Evolutionary conservation across 2,329 filamentous ascomycete genomes (phyloP).

Genomic region (Penicillium capsulatum): DNA sequence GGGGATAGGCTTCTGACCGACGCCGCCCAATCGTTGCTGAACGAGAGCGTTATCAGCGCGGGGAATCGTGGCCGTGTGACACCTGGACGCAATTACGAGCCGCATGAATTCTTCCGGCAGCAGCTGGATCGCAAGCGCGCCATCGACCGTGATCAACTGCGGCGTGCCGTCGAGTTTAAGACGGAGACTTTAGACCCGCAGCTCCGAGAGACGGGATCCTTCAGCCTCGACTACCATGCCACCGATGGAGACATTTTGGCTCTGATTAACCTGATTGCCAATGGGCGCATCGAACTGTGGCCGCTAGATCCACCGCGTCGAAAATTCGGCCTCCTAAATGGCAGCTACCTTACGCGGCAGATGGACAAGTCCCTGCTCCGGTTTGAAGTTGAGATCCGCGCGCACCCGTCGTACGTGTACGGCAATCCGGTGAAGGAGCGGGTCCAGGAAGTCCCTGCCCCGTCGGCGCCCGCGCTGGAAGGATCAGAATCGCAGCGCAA

Average conservation of each 20-base stretch:
- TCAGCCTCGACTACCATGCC: conserved; percentile 34
- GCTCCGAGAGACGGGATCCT: conserved; percentile 31
- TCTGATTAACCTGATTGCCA: conserved; percentile 40
- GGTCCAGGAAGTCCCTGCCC: conserved; percentile 20
- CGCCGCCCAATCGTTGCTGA: conserved; percentile 40
- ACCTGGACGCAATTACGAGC: conserved; percentile 44
- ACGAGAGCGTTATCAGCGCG: conserved; percentile 39
- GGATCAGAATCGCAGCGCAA: conserved; percentile 8
- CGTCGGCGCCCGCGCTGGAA: conserved; percentile 20
- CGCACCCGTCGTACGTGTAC: conserved; percentile 36
- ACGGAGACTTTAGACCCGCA: conserved; percentile 38
- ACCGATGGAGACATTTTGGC: conserved; percentile 45
- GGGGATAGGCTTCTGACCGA: conserved; percentile 35
- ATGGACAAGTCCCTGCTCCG: conserved; percentile 44
- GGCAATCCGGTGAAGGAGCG: conserved; percentile 36
- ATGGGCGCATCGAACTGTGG: conserved; percentile 33
- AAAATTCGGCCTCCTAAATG: conserved; percentile 46
- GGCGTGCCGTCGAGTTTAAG: conserved; percentile 43
- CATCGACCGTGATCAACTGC: conserved; percentile 40
- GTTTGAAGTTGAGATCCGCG: conserved; percentile 41
- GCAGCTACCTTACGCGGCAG: conserved; percentile 44
- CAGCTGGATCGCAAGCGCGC: conserved; percentile 39
- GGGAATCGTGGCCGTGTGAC: conserved; percentile 37
- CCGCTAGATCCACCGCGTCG: conserved; percentile 41
- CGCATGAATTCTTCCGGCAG: conserved; percentile 41